Percentiles rank a stretch among this genome's conserved stretches.
Evolutionary conservation across 495 filamentous ascomycete species (phyloP).

Genomic region (Penicillium fimorum): DNA sequence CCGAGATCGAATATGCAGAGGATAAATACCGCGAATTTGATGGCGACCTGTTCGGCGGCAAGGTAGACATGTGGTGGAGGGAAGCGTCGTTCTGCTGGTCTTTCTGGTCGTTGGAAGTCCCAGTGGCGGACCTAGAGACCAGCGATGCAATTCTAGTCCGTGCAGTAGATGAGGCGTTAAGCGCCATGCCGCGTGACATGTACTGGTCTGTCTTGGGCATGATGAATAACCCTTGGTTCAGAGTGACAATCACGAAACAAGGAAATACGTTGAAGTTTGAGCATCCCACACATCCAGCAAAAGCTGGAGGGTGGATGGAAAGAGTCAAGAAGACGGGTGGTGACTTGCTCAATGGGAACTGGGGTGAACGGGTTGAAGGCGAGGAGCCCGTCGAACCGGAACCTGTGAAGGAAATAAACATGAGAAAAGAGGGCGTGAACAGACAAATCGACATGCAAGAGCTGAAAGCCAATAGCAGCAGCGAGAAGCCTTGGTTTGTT

Average conservation of each 20-base stretch:
- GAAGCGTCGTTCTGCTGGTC: conserved; percentile 91
- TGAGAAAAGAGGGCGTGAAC: conserved; percentile 71
- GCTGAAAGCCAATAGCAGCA: conserved; percentile 64
- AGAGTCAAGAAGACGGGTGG: conserved; percentile 85
- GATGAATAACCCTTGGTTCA: conserved; percentile 99
- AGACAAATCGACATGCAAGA: conserved; percentile 68
- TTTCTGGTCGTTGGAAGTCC: conserved; percentile 81
- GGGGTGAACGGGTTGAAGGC: conserved; percentile 74
- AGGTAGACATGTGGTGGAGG: conserved; percentile 77
- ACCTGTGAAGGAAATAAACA: conserved; percentile 66
- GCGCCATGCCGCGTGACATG: conserved; percentile 86
- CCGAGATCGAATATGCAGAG: conserved; percentile 80
- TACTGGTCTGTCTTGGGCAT: conserved; percentile 97
- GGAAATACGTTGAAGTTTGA: conserved; percentile 71
- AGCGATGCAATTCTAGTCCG: conserved; percentile 78
- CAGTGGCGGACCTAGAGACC: conserved; percentile 57
- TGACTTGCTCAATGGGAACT: conserved; percentile 76
- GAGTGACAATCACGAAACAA: conserved; percentile 76
- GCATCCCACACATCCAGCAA: conserved; percentile 83
- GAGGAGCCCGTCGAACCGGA: conserved; percentile 48
- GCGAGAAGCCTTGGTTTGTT: conserved; percentile 82
- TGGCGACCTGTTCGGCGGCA: conserved; percentile 70
- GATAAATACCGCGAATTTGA: conserved; percentile 76
- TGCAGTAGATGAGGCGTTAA: conserved; percentile 91
- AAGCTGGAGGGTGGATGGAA: conserved; percentile 94